Percentiles rank a stretch among this genome's conserved stretches.
Evolutionary conservation across 164 flowering plant genomes (phyloP).

Genomic region (Protea cynaroides): DNA sequence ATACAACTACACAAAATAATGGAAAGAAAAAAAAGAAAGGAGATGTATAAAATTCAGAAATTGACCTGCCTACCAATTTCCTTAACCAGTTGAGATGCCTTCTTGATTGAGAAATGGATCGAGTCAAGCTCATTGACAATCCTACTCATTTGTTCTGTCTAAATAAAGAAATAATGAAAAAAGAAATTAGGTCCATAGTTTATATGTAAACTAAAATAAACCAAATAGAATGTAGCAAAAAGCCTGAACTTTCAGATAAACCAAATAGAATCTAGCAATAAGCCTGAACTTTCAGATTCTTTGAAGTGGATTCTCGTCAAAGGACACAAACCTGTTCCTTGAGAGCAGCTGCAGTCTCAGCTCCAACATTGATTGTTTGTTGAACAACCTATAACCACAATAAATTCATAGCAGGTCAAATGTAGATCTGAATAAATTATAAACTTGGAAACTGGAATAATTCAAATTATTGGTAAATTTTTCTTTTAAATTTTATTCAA

Average conservation of each 20-base stretch:
- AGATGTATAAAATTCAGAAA: background rate
- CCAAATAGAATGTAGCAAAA: background rate
- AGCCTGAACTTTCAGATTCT: background rate
- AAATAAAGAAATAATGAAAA: slow-evolving; percentile 13
- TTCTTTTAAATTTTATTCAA: too few relatives aligned
- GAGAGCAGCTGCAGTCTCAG: slow-evolving; percentile 84
- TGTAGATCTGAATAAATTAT: too few relatives aligned
- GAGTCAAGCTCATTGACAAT: slow-evolving; percentile 93
- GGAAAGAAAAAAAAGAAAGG: background rate
- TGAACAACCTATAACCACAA: slow-evolving; percentile 57
- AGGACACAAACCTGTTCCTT: slow-evolving; percentile 70
- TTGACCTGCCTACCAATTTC: slow-evolving; percentile 37
- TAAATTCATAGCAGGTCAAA: background rate
- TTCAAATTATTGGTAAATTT: too few relatives aligned
- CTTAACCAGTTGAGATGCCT: slow-evolving; percentile 71
- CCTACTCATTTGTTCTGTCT: slow-evolving; percentile 99
- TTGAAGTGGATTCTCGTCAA: background rate
- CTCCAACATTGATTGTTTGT: slow-evolving; percentile 76
- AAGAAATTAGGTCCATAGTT: slow-evolving; percentile 1
- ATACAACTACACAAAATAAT: background rate
- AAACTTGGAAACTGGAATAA: too few relatives aligned
- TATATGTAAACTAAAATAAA: background rate
- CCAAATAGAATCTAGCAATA: background rate
- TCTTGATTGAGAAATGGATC: slow-evolving; percentile 88
- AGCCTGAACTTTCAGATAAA: too few relatives aligned